Percentiles rank a stretch among this genome's conserved stretches.
phyloP scores from a whole-genome alignment of 2,329 filamentous ascomycete species.

The Helotiales sp. region DNA sequence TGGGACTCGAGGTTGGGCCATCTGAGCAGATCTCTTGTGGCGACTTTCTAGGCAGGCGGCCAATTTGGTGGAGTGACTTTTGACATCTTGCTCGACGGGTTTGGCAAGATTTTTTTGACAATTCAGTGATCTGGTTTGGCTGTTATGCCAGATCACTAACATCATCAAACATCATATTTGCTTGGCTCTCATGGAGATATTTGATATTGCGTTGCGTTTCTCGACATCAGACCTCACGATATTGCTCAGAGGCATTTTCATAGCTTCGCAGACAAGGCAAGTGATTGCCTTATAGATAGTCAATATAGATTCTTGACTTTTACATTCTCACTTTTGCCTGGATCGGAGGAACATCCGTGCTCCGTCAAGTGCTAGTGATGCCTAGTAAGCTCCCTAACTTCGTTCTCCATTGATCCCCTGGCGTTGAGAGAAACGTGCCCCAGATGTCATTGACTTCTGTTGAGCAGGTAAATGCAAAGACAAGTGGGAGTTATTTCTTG shows the following conservation, averaged over 20 bases:
- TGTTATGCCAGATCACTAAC: slow-evolving; percentile 6
- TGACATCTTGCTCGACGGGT: slow-evolving; percentile 6
- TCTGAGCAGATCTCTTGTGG: neutral
- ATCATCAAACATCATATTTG: slow-evolving; percentile 10
- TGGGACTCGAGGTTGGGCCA: slow-evolving; percentile 3
- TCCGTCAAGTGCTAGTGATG: too few species aligned
- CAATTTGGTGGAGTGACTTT: slow-evolving; percentile 3
- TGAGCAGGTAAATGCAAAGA: too few species aligned
- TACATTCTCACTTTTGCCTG: neutral
- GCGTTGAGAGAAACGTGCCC: too few species aligned
- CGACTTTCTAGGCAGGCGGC: neutral
- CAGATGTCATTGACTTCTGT: too few species aligned
- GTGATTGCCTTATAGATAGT: neutral
- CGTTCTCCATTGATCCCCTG: too few species aligned
- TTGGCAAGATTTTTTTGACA: slow-evolving; percentile 12
- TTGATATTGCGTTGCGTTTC: slow-evolving; percentile 6
- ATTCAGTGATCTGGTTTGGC: slow-evolving; percentile 12
- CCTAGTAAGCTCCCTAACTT: too few species aligned
- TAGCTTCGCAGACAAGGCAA: neutral
- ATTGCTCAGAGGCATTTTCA: neutral
- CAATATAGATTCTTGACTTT: neutral
- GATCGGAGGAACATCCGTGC: too few species aligned
- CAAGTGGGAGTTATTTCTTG: too few species aligned
- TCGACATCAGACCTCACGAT: neutral
- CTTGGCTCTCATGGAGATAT: slow-evolving; percentile 9